phyloP scores from a whole-genome alignment of 805 yeast genomes.

The Wickerhamiella azyma region DNA sequence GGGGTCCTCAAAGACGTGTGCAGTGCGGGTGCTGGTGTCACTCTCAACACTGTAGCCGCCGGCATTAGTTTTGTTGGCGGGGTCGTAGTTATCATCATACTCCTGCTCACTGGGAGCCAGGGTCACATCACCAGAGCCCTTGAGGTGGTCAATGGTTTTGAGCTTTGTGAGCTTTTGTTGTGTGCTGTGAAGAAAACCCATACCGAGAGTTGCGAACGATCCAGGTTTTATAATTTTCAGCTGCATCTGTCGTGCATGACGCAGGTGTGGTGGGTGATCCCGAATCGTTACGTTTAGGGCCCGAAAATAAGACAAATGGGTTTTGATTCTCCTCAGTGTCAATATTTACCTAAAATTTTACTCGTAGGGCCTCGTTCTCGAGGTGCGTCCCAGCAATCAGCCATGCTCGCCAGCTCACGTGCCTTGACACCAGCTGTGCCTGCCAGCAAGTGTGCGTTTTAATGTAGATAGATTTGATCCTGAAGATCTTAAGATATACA shows the following conservation, averaged over 20 bases:
- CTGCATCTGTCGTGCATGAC: background rate
- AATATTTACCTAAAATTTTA: no score
- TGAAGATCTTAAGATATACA: no score
- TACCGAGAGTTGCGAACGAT: background rate
- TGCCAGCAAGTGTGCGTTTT: background rate
- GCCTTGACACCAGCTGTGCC: background rate
- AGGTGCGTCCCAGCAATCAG: background rate
- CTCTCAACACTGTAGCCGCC: background rate
- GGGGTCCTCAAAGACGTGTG: conserved; percentile 34
- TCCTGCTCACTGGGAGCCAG: conserved; percentile 6
- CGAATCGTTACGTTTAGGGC: no score
- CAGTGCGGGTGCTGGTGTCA: background rate
- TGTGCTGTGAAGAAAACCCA: background rate
- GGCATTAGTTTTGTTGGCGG: conserved; percentile 2
- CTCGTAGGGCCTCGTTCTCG: no score
- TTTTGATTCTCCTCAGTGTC: no score
- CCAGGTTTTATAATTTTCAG: background rate
- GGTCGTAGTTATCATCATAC: conserved; percentile 1
- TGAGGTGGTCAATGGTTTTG: conserved; percentile 3
- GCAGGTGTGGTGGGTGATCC: background rate
- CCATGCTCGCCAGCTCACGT: conserved; percentile 2
- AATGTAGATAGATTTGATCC: background rate
- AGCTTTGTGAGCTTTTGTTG: conserved; percentile 4
- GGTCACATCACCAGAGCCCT: conserved; percentile 4
- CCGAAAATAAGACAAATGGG: no score